Base-by-base conservation (phyloP, 208 protist genomes). In the Herpetomonas samuelpessoai region DNA sequence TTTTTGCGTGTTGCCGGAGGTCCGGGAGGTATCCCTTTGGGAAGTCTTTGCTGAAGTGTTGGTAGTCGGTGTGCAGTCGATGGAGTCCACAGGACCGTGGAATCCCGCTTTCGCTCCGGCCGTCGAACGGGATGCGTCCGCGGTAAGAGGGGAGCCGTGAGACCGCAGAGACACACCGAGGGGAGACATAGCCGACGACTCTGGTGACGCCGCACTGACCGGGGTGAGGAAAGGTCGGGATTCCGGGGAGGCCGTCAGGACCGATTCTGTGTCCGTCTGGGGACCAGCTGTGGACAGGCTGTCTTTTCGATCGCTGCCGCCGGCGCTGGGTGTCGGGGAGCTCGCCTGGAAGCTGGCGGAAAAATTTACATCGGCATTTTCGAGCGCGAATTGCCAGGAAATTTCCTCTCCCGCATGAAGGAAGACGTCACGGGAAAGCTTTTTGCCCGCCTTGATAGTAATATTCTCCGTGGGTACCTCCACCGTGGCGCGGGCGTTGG, bases 391-490 rank as follows among this genome's bases (percentile, higher is more conserved):
- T 25, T 76, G 54, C 74, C 74, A 81, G 16, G 31, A 44, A 22
- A 65, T 31, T 39, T 60, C 30, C 9, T 68, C 54, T 2, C 54
- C 54, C 2, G 62, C 48, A 9, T 68, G 9, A 6, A 78, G 19
- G 4, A 21, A 14, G 14, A 71, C 19, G 10, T 75, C 64, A 4
- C 63, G 62, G 25, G 47, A 35, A 31, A 75, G 68, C 62, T 69
- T 70, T 52, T 82, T 82, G 51, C 83, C 83, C 0, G 73, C 70
- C 35, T 56, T 64, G 27, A 91, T 65, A 49, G 50, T 51, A 1
- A 75, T 41, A 2, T 67, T 50, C 46, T 86, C 71, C 22, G 80
- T 84, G 10, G 57, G 45, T 4, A 57, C 57, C 1, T 74, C 65
- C 0, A 48, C 48, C 0, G 14, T 24, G n/a, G 57, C 58, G 1